Conservation (phyloP, 306 rosid species). For the Castanospermum australe region DNA sequence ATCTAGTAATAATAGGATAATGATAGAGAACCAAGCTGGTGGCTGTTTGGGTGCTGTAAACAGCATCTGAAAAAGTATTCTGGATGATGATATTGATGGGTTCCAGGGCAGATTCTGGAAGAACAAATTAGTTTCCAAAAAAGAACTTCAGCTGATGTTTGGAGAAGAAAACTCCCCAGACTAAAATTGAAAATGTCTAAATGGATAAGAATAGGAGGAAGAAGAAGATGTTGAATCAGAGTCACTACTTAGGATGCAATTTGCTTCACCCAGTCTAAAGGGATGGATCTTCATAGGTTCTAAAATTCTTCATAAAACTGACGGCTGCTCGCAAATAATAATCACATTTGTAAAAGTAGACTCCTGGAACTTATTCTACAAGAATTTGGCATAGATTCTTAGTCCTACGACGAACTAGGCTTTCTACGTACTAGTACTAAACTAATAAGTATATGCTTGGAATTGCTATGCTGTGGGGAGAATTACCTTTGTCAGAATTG, state of each 20-base stretch:
- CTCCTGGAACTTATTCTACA: background rate
- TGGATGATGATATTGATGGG: background rate
- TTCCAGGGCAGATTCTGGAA: background rate
- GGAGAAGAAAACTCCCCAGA: background rate
- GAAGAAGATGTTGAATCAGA: background rate
- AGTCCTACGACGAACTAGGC: background rate
- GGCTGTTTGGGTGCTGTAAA: background rate
- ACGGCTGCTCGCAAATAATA: background rate
- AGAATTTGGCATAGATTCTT: background rate
- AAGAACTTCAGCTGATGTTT: background rate
- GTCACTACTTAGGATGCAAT: background rate
- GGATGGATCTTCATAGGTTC: background rate
- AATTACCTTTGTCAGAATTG: background rate
- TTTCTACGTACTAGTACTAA: background rate
- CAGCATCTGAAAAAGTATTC: background rate
- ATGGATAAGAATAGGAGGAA: background rate
- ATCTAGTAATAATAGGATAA: background rate
- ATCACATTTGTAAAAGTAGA: background rate
- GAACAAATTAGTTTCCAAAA: background rate
- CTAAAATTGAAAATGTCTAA: background rate
- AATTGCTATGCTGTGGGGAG: background rate
- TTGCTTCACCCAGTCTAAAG: background rate
- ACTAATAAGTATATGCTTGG: background rate
- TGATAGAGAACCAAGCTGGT: constrained; percentile 4
- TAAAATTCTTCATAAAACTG: background rate